phyloP scores from a whole-genome alignment of 805 yeast species.

The Allodekkera sacchari region DNA sequence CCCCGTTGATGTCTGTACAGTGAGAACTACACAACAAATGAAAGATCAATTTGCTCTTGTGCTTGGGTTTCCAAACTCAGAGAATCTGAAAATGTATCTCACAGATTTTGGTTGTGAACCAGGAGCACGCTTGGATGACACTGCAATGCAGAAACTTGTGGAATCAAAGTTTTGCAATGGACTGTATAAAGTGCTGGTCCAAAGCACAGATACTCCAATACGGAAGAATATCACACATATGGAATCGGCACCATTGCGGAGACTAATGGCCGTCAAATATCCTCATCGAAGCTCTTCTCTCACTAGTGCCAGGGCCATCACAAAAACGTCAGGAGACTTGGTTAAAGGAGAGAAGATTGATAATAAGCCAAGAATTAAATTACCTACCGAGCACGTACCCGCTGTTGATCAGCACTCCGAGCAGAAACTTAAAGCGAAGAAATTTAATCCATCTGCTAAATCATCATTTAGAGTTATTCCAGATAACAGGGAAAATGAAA shows the following conservation, averaged over 20 bases:
- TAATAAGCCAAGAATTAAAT: too few species aligned
- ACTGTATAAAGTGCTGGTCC: constrained; percentile 15
- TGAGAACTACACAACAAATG: constrained; percentile 25
- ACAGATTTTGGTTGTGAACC: constrained; percentile 60
- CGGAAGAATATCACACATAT: constrained; percentile 1
- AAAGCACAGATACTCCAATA: too few species aligned
- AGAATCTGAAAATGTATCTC: constrained; percentile 34
- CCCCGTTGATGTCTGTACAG: constrained; percentile 34
- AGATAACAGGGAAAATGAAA: constrained; percentile 60
- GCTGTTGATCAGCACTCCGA: too few species aligned
- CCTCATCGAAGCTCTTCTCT: constrained; percentile 11
- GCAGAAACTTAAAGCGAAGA: too few species aligned
- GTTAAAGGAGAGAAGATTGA: too few species aligned
- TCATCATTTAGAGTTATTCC: constrained; percentile 51
- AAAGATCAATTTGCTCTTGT: constrained; percentile 31
- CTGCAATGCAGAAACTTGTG: constrained; percentile 30
- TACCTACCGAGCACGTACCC: constrained; percentile 4
- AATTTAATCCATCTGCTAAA: not conserved
- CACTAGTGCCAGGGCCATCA: constrained; percentile 21
- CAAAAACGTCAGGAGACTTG: constrained; percentile 19
- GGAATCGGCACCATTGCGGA: constrained; percentile 1
- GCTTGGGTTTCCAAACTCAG: constrained; percentile 23
- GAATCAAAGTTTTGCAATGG: constrained; percentile 25
- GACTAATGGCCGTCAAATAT: not conserved
- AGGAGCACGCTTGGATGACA: constrained; percentile 51